Percentiles rank a stretch among this genome's conserved stretches.
phyloP scores from a whole-genome alignment of 2,329 filamentous ascomycete species.

The Aspergillus arachidicola region DNA sequence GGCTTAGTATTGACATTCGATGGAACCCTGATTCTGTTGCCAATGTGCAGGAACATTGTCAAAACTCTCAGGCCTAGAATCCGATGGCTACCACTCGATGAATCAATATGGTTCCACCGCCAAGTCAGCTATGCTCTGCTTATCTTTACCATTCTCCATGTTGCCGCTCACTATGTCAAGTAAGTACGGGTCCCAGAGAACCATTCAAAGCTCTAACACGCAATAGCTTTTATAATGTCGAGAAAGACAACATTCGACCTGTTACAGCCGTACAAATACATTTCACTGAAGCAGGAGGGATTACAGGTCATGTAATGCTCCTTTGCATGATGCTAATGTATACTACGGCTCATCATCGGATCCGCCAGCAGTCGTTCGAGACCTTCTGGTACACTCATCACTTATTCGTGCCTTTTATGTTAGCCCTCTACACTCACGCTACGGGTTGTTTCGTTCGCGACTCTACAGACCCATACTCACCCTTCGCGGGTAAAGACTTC shows the following conservation, averaged over 20 bases:
- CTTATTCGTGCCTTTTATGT: slow-evolving; percentile 92
- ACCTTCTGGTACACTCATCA: slow-evolving; percentile 99
- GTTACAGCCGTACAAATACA: slow-evolving; percentile 86
- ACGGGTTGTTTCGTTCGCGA: slow-evolving; percentile 96
- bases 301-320: slow-evolving; percentile 96
- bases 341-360: slow-evolving; percentile 89
- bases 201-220: slow-evolving; percentile 27
- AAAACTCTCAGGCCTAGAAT: slow-evolving; percentile 83
- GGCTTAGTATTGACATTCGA: slow-evolving; percentile 84
- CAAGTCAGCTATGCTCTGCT: slow-evolving; percentile 90
- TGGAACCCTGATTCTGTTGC: slow-evolving; percentile 82
- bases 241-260: slow-evolving; percentile 78
- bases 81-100: slow-evolving; percentile 87
- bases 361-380: slow-evolving; percentile 95
- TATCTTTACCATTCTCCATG: slow-evolving; percentile 78
- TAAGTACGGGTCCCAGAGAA: slow-evolving; percentile 47
- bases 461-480: slow-evolving; percentile 69
- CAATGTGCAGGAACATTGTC: slow-evolving; percentile 91
- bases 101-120: slow-evolving; percentile 95
- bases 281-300: slow-evolving; percentile 83
- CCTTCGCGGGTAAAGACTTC: slow-evolving; percentile 78
- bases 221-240: slow-evolving; percentile 87
- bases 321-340: slow-evolving; percentile 99
- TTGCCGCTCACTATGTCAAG: slow-evolving; percentile 89
- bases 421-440: slow-evolving; percentile 93